These are phyloP conservation scores for Phaseolus lunatus DNA, from an alignment of 306 rosid species.

Conservation along the genomic window DNA sequence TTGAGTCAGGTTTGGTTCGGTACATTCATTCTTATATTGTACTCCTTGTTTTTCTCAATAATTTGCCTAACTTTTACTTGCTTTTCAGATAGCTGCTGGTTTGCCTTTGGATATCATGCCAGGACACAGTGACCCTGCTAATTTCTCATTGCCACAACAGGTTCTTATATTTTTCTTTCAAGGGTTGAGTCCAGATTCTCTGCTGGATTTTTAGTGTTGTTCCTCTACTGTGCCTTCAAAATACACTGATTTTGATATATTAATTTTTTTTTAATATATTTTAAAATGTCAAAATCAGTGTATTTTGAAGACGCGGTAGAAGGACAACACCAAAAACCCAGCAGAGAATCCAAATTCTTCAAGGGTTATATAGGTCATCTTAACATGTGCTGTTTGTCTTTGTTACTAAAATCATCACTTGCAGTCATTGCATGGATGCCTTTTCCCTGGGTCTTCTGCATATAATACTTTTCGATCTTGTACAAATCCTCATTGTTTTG, in stretches of 20 bases:
- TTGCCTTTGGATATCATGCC: constrained; percentile 97
- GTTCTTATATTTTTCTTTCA: constrained; percentile 53
- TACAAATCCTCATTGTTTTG: constrained; percentile 92
- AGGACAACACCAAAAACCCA: no score
- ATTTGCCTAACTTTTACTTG: constrained; percentile 47
- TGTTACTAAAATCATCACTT: constrained; percentile 55
- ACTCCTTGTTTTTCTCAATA: constrained; percentile 24
- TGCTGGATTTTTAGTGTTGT: no score
- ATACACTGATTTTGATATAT: no score
- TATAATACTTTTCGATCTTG: constrained; percentile 93
- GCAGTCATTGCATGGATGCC: constrained; percentile 89
- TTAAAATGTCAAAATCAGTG: no score
- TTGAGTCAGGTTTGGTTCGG: constrained; percentile 79
- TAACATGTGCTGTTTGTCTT: constrained; percentile 38
- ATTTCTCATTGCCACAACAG: constrained; percentile 94
- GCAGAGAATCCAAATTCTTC: no score
- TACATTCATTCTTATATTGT: constrained; percentile 34
- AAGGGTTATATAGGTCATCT: constrained; percentile 16
- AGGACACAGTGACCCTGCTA: constrained; percentile 88
- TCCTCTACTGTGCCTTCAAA: no score
- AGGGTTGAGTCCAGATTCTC: no score
- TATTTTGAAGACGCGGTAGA: no score
- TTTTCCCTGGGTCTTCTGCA: constrained; percentile 89
- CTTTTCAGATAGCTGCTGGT: constrained; percentile 75
- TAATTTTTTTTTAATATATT: no score